A percentile compares a stretch with the other conserved stretches of the same genome.
Conservation (phyloP, 2,329 filamentous ascomycete genomes). For the Fusarium gaditjirri region DNA sequence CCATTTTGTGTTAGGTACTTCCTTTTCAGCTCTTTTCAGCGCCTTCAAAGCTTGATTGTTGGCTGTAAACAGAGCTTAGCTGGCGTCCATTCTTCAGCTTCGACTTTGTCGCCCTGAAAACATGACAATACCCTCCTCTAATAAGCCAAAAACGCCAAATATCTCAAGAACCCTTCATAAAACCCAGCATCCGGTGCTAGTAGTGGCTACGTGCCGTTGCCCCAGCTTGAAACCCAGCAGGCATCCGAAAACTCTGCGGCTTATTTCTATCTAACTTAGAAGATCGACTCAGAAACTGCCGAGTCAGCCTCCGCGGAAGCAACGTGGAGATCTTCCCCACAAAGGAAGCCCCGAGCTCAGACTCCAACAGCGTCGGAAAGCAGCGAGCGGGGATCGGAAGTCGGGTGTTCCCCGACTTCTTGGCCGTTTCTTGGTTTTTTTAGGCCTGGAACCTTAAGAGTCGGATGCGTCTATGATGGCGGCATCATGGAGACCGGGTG, state of each 20-base stretch:
- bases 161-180: not conserved
- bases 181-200: not conserved
- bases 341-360: not conserved
- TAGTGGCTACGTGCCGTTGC: not conserved
- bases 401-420: not conserved
- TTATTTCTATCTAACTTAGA: not conserved
- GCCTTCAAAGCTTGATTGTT: not conserved
- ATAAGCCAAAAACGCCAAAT: not conserved
- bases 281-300: not conserved
- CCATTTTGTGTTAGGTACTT: not conserved
- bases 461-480: slow-evolving; percentile 23
- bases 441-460: not conserved
- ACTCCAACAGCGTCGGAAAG: not conserved
- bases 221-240: not conserved
- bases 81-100: not conserved
- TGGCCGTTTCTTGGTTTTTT: not conserved
- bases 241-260: not conserved
- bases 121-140: not conserved
- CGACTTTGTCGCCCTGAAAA: not conserved
- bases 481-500: not conserved
- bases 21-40: not conserved
- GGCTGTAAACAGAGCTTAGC: not conserved
- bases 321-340: slow-evolving; percentile 14
- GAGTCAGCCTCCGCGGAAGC: slow-evolving; percentile 3
- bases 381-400: slow-evolving; percentile 11